Evolutionary conservation across 768 basidiomycete genomes (phyloP).

Genomic region (Lactarius sp.): DNA sequence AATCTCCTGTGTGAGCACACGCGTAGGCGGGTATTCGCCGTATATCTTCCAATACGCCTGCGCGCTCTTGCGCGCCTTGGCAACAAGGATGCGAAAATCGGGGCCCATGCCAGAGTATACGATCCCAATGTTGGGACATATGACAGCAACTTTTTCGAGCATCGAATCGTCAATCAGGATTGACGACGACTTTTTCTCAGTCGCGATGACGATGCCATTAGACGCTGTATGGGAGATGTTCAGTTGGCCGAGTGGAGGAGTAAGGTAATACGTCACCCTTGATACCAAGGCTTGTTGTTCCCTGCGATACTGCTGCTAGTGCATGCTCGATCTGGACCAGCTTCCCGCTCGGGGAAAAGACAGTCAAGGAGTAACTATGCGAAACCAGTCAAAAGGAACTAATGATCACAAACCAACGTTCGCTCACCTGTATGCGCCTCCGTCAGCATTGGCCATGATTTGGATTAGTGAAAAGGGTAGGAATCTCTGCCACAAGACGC

Average conservation of each 20-base stretch:
- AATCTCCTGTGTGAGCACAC: conserved; percentile 94
- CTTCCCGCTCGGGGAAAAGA: conserved; percentile 98
- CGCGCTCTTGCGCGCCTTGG: conserved; percentile 94
- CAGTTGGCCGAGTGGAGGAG: conserved; percentile 23
- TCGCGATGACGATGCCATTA: conserved; percentile 98
- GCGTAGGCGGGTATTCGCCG: conserved; percentile 95
- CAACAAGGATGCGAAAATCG: conserved; percentile 91
- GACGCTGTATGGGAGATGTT: conserved; percentile 54
- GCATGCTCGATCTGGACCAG: conserved; percentile 99
- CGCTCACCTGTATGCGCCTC: conserved; percentile 37
- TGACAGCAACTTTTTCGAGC: conserved; percentile 94
- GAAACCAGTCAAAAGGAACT: background rate
- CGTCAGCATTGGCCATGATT: conserved; percentile 72
- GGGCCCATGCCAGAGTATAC: conserved; percentile 99
- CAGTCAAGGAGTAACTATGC: conserved; percentile 92
- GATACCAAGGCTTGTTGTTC: conserved; percentile 96
- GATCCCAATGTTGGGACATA: conserved; percentile 98
- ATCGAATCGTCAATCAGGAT: conserved; percentile 97
- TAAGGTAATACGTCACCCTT: conserved; percentile 63
- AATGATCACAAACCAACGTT: background rate
- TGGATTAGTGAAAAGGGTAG: background rate
- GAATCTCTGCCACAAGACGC: background rate
- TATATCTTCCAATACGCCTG: conserved; percentile 99
- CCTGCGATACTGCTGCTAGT: conserved; percentile 89
- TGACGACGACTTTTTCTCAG: conserved; percentile 98